Conservation (phyloP, 2,329 filamentous ascomycete genomes). For the Geosmithia putterillii region DNA sequence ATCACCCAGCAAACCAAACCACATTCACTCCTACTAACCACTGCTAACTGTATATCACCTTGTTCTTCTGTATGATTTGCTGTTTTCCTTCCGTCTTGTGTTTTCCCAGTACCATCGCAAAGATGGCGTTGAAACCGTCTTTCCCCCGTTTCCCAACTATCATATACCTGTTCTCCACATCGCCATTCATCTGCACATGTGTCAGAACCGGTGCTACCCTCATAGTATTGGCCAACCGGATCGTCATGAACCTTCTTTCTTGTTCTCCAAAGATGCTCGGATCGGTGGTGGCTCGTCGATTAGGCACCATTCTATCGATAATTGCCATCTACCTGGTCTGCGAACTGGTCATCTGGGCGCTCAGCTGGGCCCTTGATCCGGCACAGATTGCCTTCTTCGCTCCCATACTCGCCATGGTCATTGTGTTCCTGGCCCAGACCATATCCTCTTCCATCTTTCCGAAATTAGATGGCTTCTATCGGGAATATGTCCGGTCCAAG, state of each 20-base stretch:
- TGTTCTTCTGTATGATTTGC: no score
- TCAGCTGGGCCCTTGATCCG: slow-evolving; percentile 21
- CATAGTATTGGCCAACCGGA: no score
- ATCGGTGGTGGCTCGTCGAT: background rate
- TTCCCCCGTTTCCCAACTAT: no score
- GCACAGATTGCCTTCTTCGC: slow-evolving; percentile 29
- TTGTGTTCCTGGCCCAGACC: slow-evolving; percentile 23
- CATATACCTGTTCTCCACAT: background rate
- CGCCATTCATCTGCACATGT: background rate
- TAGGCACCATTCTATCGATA: slow-evolving; percentile 16
- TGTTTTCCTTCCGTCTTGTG: no score
- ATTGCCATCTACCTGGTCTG: slow-evolving; percentile 23
- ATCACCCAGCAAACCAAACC: no score
- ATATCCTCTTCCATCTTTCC: slow-evolving; percentile 7
- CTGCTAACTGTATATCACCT: no score
- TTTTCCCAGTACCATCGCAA: no score
- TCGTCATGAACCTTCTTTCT: no score
- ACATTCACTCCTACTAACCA: no score
- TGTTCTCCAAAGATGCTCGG: no score
- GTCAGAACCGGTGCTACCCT: no score
- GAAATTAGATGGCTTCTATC: slow-evolving; percentile 14
- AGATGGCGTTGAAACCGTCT: no score
- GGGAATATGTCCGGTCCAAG: slow-evolving; percentile 17
- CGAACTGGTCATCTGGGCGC: slow-evolving; percentile 32
- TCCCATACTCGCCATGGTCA: slow-evolving; percentile 33